phyloP scores from a whole-genome alignment of 1,284 basidiomycete genomes.

The Cryptococcus amylolentus region DNA sequence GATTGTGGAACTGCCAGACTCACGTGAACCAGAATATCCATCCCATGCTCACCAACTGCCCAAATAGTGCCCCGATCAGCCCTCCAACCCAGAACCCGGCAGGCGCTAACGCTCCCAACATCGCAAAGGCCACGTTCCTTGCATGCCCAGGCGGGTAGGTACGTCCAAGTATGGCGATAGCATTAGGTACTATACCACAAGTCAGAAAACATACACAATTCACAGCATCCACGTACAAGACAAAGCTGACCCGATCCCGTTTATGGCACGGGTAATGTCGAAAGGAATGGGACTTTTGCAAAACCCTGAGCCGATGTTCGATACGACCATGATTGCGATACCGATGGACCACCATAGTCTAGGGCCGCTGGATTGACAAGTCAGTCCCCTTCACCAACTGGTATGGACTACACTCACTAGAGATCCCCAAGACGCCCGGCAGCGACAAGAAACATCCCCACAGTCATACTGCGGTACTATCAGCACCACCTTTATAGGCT shows the following conservation, averaged over 20 bases:
- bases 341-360: constrained; percentile 16
- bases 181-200: constrained; percentile 21
- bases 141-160: constrained; percentile 25
- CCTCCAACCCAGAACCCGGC: constrained; percentile 29
- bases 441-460: constrained; percentile 31
- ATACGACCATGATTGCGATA: constrained; percentile 7
- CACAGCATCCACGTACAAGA: constrained; percentile 12
- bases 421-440: constrained; percentile 31
- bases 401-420: constrained; percentile 12
- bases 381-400: background rate
- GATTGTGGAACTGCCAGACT: constrained; percentile 2
- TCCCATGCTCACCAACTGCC: constrained; percentile 8
- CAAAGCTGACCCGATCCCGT: constrained; percentile 30
- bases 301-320: constrained; percentile 23
- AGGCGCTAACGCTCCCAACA: constrained; percentile 30
- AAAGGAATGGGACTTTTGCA: constrained; percentile 21
- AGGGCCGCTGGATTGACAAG: constrained; percentile 12
- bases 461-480: constrained; percentile 19
- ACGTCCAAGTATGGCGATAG: constrained; percentile 26
- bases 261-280: constrained; percentile 27
- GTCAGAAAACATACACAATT: background rate
- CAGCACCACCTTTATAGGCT: background rate
- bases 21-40: constrained; percentile 36
- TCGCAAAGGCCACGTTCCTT: constrained; percentile 27
- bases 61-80: constrained; percentile 21